Conservation (phyloP, 2,329 filamentous ascomycete genomes). For the Fusarium verrucosum region DNA sequence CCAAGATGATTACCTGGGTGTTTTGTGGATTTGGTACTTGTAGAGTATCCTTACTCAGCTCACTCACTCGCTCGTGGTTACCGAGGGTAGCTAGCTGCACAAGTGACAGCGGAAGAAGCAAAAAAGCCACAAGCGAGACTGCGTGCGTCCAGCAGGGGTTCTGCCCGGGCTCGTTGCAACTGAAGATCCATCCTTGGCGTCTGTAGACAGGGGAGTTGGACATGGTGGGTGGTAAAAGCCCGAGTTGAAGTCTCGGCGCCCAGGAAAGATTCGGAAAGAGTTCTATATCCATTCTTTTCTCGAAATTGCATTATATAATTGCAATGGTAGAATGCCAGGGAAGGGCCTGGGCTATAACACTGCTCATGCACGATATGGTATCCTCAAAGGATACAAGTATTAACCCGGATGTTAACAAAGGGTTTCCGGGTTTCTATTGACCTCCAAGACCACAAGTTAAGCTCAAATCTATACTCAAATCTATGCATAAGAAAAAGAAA, state of each 20-base stretch:
- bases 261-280: not conserved
- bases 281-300: not conserved
- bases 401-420: not conserved
- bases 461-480: not conserved
- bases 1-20: not conserved
- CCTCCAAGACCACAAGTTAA: not conserved
- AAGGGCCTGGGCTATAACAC: not conserved
- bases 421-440: no score
- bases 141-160: constrained; percentile 7
- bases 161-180: not conserved
- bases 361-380: not conserved
- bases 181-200: constrained; percentile 16
- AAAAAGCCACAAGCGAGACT: constrained; percentile 26
- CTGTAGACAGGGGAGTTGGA: constrained; percentile 13
- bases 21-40: not conserved
- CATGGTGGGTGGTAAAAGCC: not conserved
- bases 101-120: constrained; percentile 42
- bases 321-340: not conserved
- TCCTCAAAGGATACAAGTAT: no score
- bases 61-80: not conserved
- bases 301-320: constrained; percentile 4
- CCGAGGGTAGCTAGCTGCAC: constrained; percentile 22
- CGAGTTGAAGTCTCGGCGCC: constrained; percentile 1
- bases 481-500: not conserved
- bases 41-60: not conserved